A percentile compares a stretch with the other conserved stretches of the same genome.
Evolutionary conservation across 306 rosid species (phyloP).

Genomic region (Senna siamea): DNA sequence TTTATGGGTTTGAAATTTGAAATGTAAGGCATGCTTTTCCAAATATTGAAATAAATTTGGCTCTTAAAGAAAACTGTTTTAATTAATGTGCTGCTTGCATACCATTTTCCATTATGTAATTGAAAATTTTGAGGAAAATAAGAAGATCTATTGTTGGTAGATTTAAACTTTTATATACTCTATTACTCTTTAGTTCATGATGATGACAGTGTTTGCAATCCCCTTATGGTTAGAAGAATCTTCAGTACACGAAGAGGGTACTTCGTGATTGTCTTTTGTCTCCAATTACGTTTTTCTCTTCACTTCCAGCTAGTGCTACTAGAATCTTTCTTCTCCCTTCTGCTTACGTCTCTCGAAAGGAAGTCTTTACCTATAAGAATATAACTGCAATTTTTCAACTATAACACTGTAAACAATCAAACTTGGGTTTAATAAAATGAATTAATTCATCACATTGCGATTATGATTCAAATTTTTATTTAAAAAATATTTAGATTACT

Average conservation of each 20-base stretch:
- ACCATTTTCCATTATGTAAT: neutral
- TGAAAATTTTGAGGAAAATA: too few relatives aligned
- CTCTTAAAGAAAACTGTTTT: neutral
- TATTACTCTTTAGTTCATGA: too few relatives aligned
- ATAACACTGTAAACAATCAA: too few relatives aligned
- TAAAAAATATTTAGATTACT: too few relatives aligned
- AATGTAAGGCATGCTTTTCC: neutral
- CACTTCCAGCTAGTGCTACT: too few relatives aligned
- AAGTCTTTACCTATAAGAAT: neutral
- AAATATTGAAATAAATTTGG: neutral
- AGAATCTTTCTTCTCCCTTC: neutral
- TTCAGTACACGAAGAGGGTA: neutral
- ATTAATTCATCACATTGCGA: too few relatives aligned
- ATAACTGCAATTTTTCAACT: neutral
- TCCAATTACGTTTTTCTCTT: neutral
- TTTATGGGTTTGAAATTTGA: constrained; percentile 4
- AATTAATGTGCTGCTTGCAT: neutral
- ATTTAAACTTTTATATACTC: too few relatives aligned
- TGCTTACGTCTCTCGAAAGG: constrained; percentile 11
- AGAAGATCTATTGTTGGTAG: too few relatives aligned
- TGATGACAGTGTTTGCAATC: too few relatives aligned
- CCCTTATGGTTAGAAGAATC: neutral
- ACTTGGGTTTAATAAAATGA: too few relatives aligned
- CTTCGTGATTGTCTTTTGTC: neutral
- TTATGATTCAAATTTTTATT: too few relatives aligned